These are phyloP conservation scores for Aspergillus fumigatiaffinis DNA, from an alignment of 2,329 filamentous ascomycete species.

Conservation along the genomic window DNA sequence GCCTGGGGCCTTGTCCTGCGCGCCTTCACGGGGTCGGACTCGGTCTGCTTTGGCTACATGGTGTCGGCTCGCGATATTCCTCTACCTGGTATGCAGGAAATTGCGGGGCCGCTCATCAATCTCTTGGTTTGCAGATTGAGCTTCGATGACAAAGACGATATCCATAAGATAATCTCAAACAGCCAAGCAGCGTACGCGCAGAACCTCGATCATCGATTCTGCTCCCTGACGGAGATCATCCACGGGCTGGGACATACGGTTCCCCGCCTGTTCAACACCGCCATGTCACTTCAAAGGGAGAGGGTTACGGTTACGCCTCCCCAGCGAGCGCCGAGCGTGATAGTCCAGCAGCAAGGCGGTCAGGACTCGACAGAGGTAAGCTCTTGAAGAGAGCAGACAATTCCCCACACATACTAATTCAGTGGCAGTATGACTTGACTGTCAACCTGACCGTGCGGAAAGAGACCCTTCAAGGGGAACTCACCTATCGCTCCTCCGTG, in stretches of 20 bases:
- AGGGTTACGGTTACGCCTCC: neutral
- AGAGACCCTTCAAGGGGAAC: conserved; percentile 19
- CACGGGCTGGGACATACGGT: conserved; percentile 9
- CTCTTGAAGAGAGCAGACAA: neutral
- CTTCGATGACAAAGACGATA: conserved; percentile 4
- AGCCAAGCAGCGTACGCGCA: conserved; percentile 1
- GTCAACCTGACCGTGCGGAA: conserved; percentile 1
- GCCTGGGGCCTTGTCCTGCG: conserved; percentile 9
- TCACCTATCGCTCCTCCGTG: conserved; percentile 3
- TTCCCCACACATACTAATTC: neutral
- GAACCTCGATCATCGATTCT: conserved; percentile 12
- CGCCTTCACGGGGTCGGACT: conserved; percentile 3
- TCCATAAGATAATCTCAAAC: neutral
- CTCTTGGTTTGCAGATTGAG: conserved; percentile 5
- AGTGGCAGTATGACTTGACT: conserved; percentile 5
- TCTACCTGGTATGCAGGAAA: conserved; percentile 2
- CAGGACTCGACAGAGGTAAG: conserved; percentile 15
- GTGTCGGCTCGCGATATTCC: conserved; percentile 7
- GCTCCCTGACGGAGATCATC: conserved; percentile 12
- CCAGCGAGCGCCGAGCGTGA: neutral
- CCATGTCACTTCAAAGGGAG: conserved; percentile 14
- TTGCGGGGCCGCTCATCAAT: conserved; percentile 7
- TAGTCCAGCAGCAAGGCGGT: conserved; percentile 2
- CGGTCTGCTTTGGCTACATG: conserved; percentile 7
- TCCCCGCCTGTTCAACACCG: conserved; percentile 18